Evolutionary conservation across 768 basidiomycete species (phyloP).

Genomic region (Boletus rex-veris): DNA sequence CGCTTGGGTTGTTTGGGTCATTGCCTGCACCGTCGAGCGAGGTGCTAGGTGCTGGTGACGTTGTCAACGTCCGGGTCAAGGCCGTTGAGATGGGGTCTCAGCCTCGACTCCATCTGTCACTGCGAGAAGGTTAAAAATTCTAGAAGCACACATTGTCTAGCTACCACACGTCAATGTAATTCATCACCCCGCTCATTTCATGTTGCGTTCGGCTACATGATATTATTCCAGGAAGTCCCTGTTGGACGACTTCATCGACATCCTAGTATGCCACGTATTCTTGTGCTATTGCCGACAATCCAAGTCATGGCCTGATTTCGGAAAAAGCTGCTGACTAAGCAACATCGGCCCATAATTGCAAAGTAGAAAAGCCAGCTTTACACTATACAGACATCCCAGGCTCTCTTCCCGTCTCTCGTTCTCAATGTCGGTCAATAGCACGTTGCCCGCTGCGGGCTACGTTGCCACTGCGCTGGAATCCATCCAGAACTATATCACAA

Average conservation of each 20-base stretch:
- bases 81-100: constrained; percentile 29
- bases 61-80: constrained; percentile 26
- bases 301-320: background rate
- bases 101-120: constrained; percentile 24
- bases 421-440: constrained; percentile 26
- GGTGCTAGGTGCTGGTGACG: constrained; percentile 24
- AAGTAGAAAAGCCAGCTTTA: constrained; percentile 8
- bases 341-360: background rate
- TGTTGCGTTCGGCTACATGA: too few species aligned
- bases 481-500: constrained; percentile 17
- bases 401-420: background rate
- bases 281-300: too few species aligned
- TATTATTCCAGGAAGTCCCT: too few species aligned
- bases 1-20: constrained; percentile 24
- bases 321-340: constrained; percentile 26
- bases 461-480: constrained; percentile 16
- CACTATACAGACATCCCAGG: background rate
- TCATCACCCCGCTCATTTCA: background rate
- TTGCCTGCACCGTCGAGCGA: constrained; percentile 8
- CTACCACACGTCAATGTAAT: background rate
- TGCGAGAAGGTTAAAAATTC: constrained; percentile 1
- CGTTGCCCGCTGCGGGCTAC: constrained; percentile 25
- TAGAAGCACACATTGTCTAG: background rate
- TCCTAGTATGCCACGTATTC: too few species aligned
- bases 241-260: too few species aligned